Conservation (phyloP, 441 rosid species). For the Francoa sonchifolia region DNA sequence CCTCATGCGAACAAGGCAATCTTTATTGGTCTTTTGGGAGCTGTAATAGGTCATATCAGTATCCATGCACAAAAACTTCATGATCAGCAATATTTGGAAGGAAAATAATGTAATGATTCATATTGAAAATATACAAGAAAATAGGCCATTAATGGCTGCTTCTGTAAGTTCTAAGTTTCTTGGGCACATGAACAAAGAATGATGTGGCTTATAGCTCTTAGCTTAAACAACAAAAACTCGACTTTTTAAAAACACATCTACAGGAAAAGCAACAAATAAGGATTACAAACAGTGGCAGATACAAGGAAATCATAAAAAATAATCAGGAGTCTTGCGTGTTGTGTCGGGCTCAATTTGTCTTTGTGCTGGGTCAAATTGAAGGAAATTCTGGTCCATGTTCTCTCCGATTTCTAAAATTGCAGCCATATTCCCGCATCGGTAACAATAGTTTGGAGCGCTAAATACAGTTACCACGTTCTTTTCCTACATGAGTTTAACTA, state of each 20-base stretch:
- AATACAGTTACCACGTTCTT: slow-evolving; percentile 95
- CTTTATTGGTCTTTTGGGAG: too few species aligned
- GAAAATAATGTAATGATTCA: too few species aligned
- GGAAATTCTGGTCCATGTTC: slow-evolving; percentile 94
- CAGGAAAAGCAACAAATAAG: slow-evolving; percentile 38
- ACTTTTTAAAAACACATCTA: slow-evolving; percentile 42
- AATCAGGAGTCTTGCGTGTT: slow-evolving; percentile 96
- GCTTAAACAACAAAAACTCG: slow-evolving; percentile 27
- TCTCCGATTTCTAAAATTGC: slow-evolving; percentile 96
- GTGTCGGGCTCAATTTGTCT: slow-evolving; percentile 94
- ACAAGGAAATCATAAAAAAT: slow-evolving; percentile 62
- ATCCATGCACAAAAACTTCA: too few species aligned
- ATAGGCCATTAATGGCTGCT: slow-evolving; percentile 14
- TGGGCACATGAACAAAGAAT: slow-evolving; percentile 31
- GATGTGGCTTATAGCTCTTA: slow-evolving; percentile 28
- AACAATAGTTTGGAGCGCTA: slow-evolving; percentile 97
- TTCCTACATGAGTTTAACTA: slow-evolving; percentile 29
- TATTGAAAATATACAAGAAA: slow-evolving; percentile 34
- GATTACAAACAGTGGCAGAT: slow-evolving; percentile 30
- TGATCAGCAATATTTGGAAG: too few species aligned
- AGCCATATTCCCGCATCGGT: slow-evolving; percentile 97
- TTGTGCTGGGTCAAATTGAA: slow-evolving; percentile 95
- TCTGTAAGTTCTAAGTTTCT: slow-evolving; percentile 16
- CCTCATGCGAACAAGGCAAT: too few species aligned
- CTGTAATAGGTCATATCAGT: too few species aligned